Conservation (phyloP, 108 stramenopile genomes). For the Cyclotella sp. region DNA sequence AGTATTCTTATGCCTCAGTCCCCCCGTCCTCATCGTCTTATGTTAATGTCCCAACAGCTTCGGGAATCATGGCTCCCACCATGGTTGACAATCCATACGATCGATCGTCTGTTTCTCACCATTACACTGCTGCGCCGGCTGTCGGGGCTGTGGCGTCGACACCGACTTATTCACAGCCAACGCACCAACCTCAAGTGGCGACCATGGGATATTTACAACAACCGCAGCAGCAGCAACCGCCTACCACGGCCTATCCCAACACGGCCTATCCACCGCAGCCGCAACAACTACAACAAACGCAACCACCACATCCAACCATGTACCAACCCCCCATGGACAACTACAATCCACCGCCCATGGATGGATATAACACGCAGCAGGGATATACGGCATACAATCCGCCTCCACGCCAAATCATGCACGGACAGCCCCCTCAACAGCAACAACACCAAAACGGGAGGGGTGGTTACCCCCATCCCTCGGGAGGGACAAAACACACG, state of each 20-base stretch:
- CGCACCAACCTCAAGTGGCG: background rate
- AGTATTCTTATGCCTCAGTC: background rate
- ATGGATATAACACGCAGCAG: background rate
- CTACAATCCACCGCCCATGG: background rate
- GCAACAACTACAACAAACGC: constrained; percentile 5
- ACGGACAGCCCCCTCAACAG: background rate
- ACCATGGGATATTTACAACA: constrained; percentile 16
- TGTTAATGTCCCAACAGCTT: background rate
- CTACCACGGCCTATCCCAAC: background rate
- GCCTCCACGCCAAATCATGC: background rate
- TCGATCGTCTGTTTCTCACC: background rate
- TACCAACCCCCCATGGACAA: background rate
- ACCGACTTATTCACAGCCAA: background rate
- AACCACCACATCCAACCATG: background rate
- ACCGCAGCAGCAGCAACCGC: constrained; percentile 9
- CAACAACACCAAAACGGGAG: background rate
- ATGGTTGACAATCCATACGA: constrained; percentile 3
- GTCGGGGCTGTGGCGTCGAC: no score
- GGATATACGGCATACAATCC: background rate
- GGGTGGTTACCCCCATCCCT: background rate
- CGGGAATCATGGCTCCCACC: no score
- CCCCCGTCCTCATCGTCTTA: background rate
- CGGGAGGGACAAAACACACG: background rate
- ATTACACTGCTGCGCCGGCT: no score
- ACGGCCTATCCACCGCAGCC: background rate